A percentile compares a stretch with the other conserved stretches of the same genome.
Evolutionary conservation across 2,329 filamentous ascomycete genomes (phyloP).

Genomic region (Fusarium albidum): DNA sequence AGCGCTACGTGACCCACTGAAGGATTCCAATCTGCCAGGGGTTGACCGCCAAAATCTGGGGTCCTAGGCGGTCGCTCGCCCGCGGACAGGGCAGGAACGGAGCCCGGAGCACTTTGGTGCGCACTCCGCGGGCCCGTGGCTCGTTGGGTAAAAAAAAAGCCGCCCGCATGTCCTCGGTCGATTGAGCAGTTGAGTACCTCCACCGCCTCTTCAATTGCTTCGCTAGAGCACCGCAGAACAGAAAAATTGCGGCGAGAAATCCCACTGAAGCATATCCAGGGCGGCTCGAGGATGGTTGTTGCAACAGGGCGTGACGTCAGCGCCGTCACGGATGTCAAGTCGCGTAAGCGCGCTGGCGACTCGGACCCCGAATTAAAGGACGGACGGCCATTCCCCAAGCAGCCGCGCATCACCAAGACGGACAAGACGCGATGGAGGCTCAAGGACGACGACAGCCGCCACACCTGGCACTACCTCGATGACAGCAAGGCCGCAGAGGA

Average conservation of each 20-base stretch:
- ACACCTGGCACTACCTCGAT: constrained; percentile 92
- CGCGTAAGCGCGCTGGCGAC: constrained; percentile 55
- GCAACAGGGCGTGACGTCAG: constrained; percentile 43
- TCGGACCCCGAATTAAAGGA: constrained; percentile 44
- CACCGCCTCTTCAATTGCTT: constrained; percentile 25
- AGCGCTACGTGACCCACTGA: no score
- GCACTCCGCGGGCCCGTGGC: constrained; percentile 19
- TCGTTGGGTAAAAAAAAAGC: constrained; percentile 15
- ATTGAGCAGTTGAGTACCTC: constrained; percentile 12
- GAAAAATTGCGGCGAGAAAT: not conserved
- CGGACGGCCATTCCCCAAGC: constrained; percentile 50
- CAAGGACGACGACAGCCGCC: constrained; percentile 79
- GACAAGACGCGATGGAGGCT: constrained; percentile 88
- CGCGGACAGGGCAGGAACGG: no score
- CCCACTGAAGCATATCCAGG: not conserved
- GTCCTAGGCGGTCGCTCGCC: no score
- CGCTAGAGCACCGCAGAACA: not conserved
- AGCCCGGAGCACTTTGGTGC: no score
- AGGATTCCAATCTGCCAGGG: no score
- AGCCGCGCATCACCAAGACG: constrained; percentile 66
- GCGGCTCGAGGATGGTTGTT: constrained; percentile 37
- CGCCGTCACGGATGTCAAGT: constrained; percentile 43
- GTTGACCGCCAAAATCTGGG: constrained; percentile 32
- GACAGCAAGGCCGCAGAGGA: constrained; percentile 72
- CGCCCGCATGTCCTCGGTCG: constrained; percentile 21